phyloP scores from a whole-genome alignment of 306 rosid genomes.

The Dryas octopetala region DNA sequence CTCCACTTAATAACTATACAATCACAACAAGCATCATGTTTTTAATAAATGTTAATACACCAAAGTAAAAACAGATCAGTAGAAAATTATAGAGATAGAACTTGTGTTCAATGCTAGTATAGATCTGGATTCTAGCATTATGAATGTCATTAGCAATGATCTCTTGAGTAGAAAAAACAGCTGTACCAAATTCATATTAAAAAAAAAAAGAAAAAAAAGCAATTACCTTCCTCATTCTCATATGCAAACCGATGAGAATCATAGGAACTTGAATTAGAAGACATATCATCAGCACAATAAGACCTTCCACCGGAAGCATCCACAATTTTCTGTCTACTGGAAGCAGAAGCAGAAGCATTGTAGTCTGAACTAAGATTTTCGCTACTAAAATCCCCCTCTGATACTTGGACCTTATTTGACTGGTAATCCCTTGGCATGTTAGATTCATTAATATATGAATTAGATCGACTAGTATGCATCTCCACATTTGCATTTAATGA shows the following conservation, averaged over 20 bases:
- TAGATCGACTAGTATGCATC: conserved; percentile 25
- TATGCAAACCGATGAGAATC: conserved; percentile 16
- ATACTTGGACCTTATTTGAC: conserved; percentile 31
- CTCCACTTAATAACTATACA: background rate
- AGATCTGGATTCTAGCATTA: background rate
- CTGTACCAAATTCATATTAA: too few species aligned
- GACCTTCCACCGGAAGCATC: conserved; percentile 23
- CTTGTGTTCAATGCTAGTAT: background rate
- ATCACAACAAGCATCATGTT: background rate
- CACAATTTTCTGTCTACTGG: conserved; percentile 30
- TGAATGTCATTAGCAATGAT: background rate
- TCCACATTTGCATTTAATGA: conserved; percentile 28
- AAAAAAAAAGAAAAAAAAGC: background rate
- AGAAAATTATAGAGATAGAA: background rate
- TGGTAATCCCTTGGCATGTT: conserved; percentile 32
- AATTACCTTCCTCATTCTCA: conserved; percentile 46
- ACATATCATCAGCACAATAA: conserved; percentile 30
- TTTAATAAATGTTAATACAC: background rate
- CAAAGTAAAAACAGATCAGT: background rate
- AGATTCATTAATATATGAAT: conserved; percentile 23
- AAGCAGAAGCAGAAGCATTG: conserved; percentile 28
- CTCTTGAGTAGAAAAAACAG: background rate
- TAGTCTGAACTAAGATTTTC: conserved; percentile 29
- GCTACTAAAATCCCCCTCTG: conserved; percentile 25
- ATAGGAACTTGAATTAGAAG: conserved; percentile 25